These are phyloP conservation scores for Neopestalotiopsis sp. DNA, from an alignment of 2,329 filamentous ascomycete genomes.

Conservation along the genomic window DNA sequence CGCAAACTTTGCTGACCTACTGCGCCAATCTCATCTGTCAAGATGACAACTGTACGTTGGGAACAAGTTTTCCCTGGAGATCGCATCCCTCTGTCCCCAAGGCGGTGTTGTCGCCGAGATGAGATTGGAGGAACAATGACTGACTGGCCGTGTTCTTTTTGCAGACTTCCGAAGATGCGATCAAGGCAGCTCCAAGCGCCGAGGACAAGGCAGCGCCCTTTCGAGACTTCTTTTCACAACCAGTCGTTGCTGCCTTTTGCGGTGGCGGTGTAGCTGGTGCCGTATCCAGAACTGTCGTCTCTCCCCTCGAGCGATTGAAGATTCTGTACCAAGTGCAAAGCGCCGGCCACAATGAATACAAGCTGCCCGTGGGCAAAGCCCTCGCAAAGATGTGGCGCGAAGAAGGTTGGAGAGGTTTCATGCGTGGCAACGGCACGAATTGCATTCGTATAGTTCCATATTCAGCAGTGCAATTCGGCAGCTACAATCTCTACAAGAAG, in stretches of 20 bases:
- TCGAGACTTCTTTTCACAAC: slow-evolving; percentile 70
- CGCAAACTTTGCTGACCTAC: slow-evolving; percentile 17
- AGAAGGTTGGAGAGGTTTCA: slow-evolving; percentile 95
- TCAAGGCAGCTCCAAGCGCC: slow-evolving; percentile 36
- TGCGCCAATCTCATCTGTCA: slow-evolving; percentile 27
- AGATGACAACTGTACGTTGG: slow-evolving; percentile 40
- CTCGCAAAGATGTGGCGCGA: slow-evolving; percentile 95
- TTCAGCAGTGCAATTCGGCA: slow-evolving; percentile 96
- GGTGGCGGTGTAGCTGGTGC: slow-evolving; percentile 93
- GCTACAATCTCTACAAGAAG: slow-evolving; percentile 96
- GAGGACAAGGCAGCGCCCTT: slow-evolving; percentile 38
- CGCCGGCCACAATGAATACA: slow-evolving; percentile 88
- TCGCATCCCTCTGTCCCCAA: too few relatives aligned
- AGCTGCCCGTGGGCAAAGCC: slow-evolving; percentile 86
- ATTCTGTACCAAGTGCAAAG: slow-evolving; percentile 98
- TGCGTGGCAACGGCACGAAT: slow-evolving; percentile 97
- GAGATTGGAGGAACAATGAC: slow-evolving; percentile 21
- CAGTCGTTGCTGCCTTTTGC: slow-evolving; percentile 88
- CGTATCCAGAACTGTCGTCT: slow-evolving; percentile 97
- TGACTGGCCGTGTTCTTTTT: slow-evolving; percentile 19
- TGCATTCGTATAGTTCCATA: slow-evolving; percentile 98
- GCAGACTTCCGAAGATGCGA: slow-evolving; percentile 31
- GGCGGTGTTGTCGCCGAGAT: not conserved
- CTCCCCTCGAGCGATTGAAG: slow-evolving; percentile 92
- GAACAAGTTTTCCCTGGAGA: not conserved